Evolutionary conservation across 164 flowering plant species (phyloP).

Genomic region (Brasenia schreberi): DNA sequence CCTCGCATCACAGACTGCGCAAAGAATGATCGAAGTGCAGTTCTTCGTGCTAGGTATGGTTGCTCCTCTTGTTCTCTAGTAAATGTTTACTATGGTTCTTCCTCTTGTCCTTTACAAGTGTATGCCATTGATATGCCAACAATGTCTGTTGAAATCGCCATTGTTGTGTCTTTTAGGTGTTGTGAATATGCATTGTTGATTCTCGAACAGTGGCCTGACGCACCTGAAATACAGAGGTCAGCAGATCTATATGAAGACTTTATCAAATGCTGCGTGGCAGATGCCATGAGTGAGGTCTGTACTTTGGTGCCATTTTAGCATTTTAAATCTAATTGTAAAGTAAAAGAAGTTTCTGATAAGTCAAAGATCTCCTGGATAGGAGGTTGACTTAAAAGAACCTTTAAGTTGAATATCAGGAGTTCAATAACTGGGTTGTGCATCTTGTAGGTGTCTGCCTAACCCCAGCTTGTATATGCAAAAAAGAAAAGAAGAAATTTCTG

Average conservation of each 20-base stretch:
- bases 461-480: too few species aligned
- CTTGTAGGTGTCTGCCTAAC: too few species aligned
- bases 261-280: constrained; percentile 80
- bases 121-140: neutral
- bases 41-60: constrained; percentile 85
- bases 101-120: neutral
- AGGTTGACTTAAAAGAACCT: too few species aligned
- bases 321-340: too few species aligned
- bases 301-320: neutral
- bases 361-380: too few species aligned
- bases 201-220: constrained; percentile 98
- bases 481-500: too few species aligned
- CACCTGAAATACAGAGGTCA: constrained; percentile 92
- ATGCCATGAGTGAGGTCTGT: constrained; percentile 98
- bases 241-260: constrained; percentile 97
- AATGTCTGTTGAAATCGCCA: neutral
- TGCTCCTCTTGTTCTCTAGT: neutral
- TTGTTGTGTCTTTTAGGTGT: constrained; percentile 41
- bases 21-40: constrained; percentile 83
- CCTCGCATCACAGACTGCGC: constrained; percentile 89
- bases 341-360: too few species aligned
- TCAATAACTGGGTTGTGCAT: too few species aligned
- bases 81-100: neutral
- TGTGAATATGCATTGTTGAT: constrained; percentile 93
- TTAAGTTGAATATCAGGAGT: too few species aligned